Base-by-base conservation (phyloP, 495 filamentous ascomycete genomes). In the Penicillium coprophilum region DNA sequence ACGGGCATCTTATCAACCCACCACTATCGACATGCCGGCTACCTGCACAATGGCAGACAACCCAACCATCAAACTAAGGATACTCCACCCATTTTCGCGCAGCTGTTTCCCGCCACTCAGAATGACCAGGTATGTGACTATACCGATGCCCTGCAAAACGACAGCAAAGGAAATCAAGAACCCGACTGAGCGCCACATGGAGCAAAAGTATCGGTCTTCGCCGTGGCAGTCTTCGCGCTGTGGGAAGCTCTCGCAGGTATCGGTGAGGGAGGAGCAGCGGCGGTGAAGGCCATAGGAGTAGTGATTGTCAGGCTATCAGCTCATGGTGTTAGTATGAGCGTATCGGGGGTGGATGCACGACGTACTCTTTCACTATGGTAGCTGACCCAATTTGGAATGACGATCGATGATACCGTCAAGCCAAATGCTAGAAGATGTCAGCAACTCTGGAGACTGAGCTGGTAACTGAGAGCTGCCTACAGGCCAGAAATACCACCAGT, bases 121-220 rank as follows among this genome's bases (percentile, higher is more conserved):
- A 32, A 95, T 82, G 20, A 91, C 80, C 43, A 87, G 61, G 69
- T 89, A 95, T 3, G 86, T 80, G 12, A 95, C 85, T 15, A 95
- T 66, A 41, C 83, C 85, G 50, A 87, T 87, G 17, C 89, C 80
- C 73, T 96, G 84, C 28, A 92, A 59, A 36, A 96, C 83, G 32
- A 90, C 79, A 23, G 88, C 82, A 59, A 96, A 88, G 50, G 82
- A 87, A 83, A 96, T 90, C 50, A 96, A 73, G 69, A 96, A 96
- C 10, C 88, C 91, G 53, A 90, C 84, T 40, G 85, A 87, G 31
- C 89, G 82, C 93, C 93, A 97, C 82, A 95, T 88, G 58, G 84
- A 87, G 74, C 93, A 96, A 78, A 97, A 96, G 71, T 85, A 83
- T 28, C 85, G 81, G 64, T 89, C 82, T 46, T 78, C 76, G 62